These are phyloP conservation scores for Rhizopogon salebrosus DNA, from an alignment of 768 basidiomycete species.

Conservation along the genomic window DNA sequence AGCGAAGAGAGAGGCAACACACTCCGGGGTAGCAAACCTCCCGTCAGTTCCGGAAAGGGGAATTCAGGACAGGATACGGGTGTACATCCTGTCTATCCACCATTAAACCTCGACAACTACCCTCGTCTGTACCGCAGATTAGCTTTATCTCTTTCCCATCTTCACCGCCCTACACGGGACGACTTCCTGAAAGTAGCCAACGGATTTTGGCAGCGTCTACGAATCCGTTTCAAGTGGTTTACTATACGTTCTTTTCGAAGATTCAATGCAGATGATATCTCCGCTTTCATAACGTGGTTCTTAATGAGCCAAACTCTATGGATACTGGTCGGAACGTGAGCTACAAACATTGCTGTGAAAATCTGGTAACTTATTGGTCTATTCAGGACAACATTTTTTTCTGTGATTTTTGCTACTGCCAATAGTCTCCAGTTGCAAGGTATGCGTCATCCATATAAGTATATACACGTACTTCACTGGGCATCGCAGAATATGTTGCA, in stretches of 20 bases:
- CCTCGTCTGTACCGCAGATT: constrained; percentile 78
- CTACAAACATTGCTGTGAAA: neutral
- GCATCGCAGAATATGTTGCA: constrained; percentile 69
- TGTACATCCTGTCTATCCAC: constrained; percentile 14
- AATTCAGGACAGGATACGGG: neutral
- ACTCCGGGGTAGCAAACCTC: neutral
- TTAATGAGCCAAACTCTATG: constrained; percentile 93
- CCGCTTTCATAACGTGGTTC: constrained; percentile 94
- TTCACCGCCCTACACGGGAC: constrained; percentile 78
- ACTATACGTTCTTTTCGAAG: constrained; percentile 91
- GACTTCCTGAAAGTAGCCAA: constrained; percentile 84
- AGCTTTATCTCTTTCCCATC: constrained; percentile 70
- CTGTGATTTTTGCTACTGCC: constrained; percentile 81
- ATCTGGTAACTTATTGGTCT: constrained; percentile 3
- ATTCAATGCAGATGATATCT: constrained; percentile 96
- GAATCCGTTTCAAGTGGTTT: constrained; percentile 96
- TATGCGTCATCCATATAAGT: constrained; percentile 24
- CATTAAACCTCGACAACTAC: constrained; percentile 59
- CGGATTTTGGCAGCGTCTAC: constrained; percentile 85
- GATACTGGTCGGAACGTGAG: constrained; percentile 80
- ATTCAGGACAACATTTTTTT: constrained; percentile 87
- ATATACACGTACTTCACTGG: neutral
- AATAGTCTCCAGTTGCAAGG: constrained; percentile 87
- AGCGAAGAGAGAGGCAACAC: neutral
- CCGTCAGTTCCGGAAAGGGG: constrained; percentile 1